A percentile compares a stretch with the other conserved stretches of the same genome.
These are phyloP conservation scores for Thielaviopsis musarum DNA, from an alignment of 2,329 filamentous ascomycete genomes.

Conservation along the genomic window DNA sequence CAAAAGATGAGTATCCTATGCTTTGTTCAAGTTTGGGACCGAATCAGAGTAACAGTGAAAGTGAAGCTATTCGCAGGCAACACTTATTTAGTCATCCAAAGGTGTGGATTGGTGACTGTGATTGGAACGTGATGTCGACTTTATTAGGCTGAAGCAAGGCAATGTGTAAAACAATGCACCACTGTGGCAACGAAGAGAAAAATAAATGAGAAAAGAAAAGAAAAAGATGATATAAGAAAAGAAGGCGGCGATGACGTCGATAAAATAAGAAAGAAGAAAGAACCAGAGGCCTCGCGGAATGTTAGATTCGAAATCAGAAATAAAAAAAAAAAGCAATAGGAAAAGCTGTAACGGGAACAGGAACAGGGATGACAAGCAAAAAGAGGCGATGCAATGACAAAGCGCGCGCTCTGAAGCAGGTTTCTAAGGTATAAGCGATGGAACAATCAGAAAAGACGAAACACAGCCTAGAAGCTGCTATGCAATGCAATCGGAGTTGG, in stretches of 20 bases:
- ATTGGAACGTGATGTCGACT: not conserved
- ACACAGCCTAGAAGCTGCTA: not conserved
- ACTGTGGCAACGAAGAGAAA: not conserved
- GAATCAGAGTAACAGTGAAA: not conserved
- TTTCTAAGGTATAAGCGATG: conserved; percentile 10
- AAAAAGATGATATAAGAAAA: not conserved
- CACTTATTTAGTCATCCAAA: conserved; percentile 8
- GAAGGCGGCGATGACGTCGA: not conserved
- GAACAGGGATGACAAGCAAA: not conserved
- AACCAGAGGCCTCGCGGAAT: not conserved
- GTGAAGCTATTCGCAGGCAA: conserved; percentile 7
- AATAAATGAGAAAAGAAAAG: not conserved
- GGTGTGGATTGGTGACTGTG: not conserved
- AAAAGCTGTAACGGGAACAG: not conserved
- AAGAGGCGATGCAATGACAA: conserved; percentile 9
- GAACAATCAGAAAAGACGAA: conserved; percentile 3
- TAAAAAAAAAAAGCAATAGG: not conserved
- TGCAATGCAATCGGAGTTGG: not conserved
- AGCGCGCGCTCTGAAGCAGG: conserved; percentile 7
- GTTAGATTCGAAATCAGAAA: not conserved
- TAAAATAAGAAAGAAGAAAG: not conserved
- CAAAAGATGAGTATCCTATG: not conserved
- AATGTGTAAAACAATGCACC: not conserved
- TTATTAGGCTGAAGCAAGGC: not conserved
- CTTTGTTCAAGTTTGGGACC: not conserved